Percentiles rank a stretch among this genome's conserved stretches.
These are phyloP conservation scores for Phragmites australis DNA, from an alignment of 176 grass and related monocot genomes.

Conservation along the genomic window DNA sequence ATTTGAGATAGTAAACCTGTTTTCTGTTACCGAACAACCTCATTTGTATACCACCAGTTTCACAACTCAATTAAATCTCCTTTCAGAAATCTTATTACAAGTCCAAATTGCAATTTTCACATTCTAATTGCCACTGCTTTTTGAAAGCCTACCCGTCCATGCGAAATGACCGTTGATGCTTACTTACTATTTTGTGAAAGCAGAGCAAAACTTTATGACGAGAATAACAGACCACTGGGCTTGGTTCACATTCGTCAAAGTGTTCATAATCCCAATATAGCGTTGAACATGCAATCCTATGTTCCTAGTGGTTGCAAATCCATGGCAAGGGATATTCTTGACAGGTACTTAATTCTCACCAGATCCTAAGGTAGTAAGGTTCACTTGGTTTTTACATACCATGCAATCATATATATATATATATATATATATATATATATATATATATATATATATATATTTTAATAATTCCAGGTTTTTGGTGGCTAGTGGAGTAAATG, in stretches of 20 bases:
- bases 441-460: background rate
- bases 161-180: too few species aligned
- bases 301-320: conserved; percentile 60
- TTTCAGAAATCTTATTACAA: background rate
- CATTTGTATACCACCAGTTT: background rate
- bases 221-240: conserved; percentile 40
- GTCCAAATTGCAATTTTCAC: too few species aligned
- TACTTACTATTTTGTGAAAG: too few species aligned
- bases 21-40: background rate
- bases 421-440: too few species aligned
- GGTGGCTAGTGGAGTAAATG: conserved; percentile 53
- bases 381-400: background rate
- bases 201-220: conserved; percentile 63
- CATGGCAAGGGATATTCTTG: conserved; percentile 52
- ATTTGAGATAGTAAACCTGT: background rate
- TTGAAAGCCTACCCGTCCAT: too few species aligned
- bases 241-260: conserved; percentile 82
- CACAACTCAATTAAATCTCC: too few species aligned
- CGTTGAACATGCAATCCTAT: conserved; percentile 66
- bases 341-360: conserved; percentile 39
- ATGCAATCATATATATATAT: background rate
- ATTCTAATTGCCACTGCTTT: too few species aligned
- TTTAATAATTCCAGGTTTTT: conserved; percentile 47
- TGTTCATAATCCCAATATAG: conserved; percentile 83
- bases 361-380: background rate